Percentiles rank a stretch among this genome's conserved stretches.
These are phyloP conservation scores for Coniochaeta sp. DNA, from an alignment of 2,329 filamentous ascomycete genomes.

Conservation along the genomic window DNA sequence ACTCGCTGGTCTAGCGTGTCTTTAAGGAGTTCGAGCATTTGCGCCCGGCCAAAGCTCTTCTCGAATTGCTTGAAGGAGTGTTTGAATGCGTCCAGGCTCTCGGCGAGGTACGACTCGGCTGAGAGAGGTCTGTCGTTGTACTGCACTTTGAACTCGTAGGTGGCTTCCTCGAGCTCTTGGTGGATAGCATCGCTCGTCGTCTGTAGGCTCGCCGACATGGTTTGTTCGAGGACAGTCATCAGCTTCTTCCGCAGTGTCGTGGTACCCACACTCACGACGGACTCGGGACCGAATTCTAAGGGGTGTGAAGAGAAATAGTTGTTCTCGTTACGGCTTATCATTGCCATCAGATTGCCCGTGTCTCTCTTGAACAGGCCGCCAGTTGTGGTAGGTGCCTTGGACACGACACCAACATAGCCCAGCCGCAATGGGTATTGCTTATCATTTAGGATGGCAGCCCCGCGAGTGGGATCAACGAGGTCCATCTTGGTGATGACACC, in stretches of 20 bases:
- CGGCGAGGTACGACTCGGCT: conserved; percentile 92
- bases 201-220: conserved; percentile 89
- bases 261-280: conserved; percentile 73
- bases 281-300: conserved; percentile 65
- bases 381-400: conserved; percentile 62
- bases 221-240: conserved; percentile 94
- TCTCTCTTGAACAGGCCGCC: conserved; percentile 74
- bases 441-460: conserved; percentile 72
- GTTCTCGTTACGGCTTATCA: conserved; percentile 83
- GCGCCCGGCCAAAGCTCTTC: conserved; percentile 78
- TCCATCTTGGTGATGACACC: conserved; percentile 99
- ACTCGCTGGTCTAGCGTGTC: conserved; percentile 91
- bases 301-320: conserved; percentile 82
- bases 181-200: conserved; percentile 86
- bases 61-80: conserved; percentile 95
- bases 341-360: conserved; percentile 67
- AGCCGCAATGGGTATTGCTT: conserved; percentile 91
- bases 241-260: conserved; percentile 85
- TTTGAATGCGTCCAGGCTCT: conserved; percentile 93
- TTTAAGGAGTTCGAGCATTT: conserved; percentile 87
- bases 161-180: conserved; percentile 92
- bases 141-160: conserved; percentile 98
- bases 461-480: conserved; percentile 76
- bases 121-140: conserved; percentile 95
- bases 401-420: conserved; percentile 93